These are phyloP conservation scores for Lentithecium fluviatile DNA, from an alignment of 495 filamentous ascomycete genomes.

Conservation along the genomic window DNA sequence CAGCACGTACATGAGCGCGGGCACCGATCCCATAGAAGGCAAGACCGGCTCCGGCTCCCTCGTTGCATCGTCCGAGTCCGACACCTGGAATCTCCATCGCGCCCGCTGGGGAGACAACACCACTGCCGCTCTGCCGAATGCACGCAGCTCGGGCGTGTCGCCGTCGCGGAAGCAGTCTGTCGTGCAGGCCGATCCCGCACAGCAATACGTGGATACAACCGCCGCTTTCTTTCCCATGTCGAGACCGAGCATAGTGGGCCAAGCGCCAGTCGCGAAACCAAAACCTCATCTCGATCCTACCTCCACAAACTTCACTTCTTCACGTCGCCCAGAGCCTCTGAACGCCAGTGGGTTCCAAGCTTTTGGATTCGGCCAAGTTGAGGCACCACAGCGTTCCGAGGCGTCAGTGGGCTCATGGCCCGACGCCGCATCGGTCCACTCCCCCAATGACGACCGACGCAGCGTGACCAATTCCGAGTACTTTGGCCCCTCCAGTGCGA, in stretches of 20 bases:
- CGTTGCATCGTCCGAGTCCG: constrained; percentile 62
- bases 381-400: constrained; percentile 15
- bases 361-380: constrained; percentile 22
- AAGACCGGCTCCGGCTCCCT: constrained; percentile 67
- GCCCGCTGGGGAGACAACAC: constrained; percentile 59
- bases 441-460: constrained; percentile 41
- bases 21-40: constrained; percentile 48
- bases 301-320: constrained; percentile 23
- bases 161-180: constrained; percentile 50
- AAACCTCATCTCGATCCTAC: constrained; percentile 33
- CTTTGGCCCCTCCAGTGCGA: constrained; percentile 39
- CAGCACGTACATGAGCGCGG: constrained; percentile 11
- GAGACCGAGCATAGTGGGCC: constrained; percentile 11
- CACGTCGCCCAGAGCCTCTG: constrained; percentile 17
- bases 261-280: constrained; percentile 22
- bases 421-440: constrained; percentile 32
- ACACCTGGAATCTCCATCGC: constrained; percentile 54
- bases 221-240: constrained; percentile 12
- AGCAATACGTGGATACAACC: constrained; percentile 30
- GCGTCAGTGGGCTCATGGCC: constrained; percentile 29
- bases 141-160: constrained; percentile 51
- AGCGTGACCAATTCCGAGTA: constrained; percentile 34
- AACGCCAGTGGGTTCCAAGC: constrained; percentile 18
- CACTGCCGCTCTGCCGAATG: constrained; percentile 46
- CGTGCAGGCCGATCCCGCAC: constrained; percentile 41